Evolutionary conservation across 2,329 filamentous ascomycete genomes (phyloP).

Genomic region (Salinomyces thailandicus): DNA sequence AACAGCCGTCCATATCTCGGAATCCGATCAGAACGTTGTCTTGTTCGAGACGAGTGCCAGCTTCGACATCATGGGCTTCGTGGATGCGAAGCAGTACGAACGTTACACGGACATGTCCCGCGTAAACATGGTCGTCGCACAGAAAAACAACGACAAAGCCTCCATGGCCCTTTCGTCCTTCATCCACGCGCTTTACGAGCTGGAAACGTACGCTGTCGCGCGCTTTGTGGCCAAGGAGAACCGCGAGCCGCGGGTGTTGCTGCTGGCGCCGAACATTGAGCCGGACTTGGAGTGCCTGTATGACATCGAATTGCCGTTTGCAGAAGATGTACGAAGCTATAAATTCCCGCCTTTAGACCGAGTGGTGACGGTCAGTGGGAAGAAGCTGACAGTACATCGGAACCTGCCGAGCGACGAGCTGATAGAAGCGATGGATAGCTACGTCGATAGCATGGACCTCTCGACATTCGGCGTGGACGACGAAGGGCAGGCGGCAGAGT

Average conservation of each 20-base stretch:
- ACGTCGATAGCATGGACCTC: slow-evolving; percentile 88
- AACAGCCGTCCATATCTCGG: slow-evolving; percentile 79
- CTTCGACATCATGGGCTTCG: slow-evolving; percentile 79
- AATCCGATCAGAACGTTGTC: slow-evolving; percentile 80
- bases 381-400: slow-evolving; percentile 68
- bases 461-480: slow-evolving; percentile 61
- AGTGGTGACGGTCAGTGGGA: slow-evolving; percentile 78
- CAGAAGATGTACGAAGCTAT: slow-evolving; percentile 84
- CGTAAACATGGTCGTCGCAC: slow-evolving; percentile 64
- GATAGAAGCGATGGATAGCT: slow-evolving; percentile 73
- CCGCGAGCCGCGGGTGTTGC: slow-evolving; percentile 63
- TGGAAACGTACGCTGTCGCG: slow-evolving; percentile 77
- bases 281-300: slow-evolving; percentile 73
- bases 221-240: slow-evolving; percentile 75
- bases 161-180: slow-evolving; percentile 78
- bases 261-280: slow-evolving; percentile 73
- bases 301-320: slow-evolving; percentile 83
- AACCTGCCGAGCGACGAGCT: slow-evolving; percentile 69
- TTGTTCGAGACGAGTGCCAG: slow-evolving; percentile 66
- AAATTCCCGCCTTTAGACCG: slow-evolving; percentile 82
- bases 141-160: slow-evolving; percentile 70
- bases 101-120: slow-evolving; percentile 79
- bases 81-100: slow-evolving; percentile 57
- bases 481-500: slow-evolving; percentile 57
- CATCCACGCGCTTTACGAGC: slow-evolving; percentile 74